Evolutionary conservation across 805 yeast species (phyloP), one percentile per base, ranked within the genome.

Genomic region (Yarrowia bubula): DNA sequence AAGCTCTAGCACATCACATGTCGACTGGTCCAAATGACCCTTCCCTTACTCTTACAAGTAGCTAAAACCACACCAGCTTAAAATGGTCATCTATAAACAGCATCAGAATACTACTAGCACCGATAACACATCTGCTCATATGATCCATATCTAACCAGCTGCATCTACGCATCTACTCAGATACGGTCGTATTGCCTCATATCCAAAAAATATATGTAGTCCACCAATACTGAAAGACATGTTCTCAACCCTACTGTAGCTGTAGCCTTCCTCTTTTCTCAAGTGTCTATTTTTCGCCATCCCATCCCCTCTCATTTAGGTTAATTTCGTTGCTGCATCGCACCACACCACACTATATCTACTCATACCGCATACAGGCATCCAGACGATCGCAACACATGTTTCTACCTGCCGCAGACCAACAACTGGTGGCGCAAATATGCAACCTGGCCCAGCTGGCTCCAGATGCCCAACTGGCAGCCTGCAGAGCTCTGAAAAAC

Each of bases 401-500:
- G 64, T 43, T 43, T 32, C 51, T 58, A 33, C 64, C 64, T n/a
- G 43, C 37, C 15, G 64, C 64, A 28, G 43, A 58, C 51, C 42
- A 14, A 32, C 32, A 58, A 35, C 50, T 58, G 41, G 64, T 58
- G 11, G 43, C 39, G 35, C 50, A 58, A 14, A 58, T 58, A 43
- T 15, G 51, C 50, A 33, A 18, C 35, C 43, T 58, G 18, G 15
- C 18, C 22, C 47, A 50, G 38, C 61, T 62, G 32, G 13, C 44
- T 3, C 48, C 51, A n/a, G 51, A 42, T 8, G 66, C 47, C 18
- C 72, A 67, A 64, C 39, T 70, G 17, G 39, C 39, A 8, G 71
- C 70, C 13, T 66, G 75, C 28, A 58, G 69, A 43, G 53, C 65
- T 9, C 67, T 75, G 42, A 75, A 75, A 55, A 73, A 74, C 66